These are phyloP conservation scores for Neurospora sp. DNA, from an alignment of 495 filamentous ascomycete genomes.

Conservation along the genomic window DNA sequence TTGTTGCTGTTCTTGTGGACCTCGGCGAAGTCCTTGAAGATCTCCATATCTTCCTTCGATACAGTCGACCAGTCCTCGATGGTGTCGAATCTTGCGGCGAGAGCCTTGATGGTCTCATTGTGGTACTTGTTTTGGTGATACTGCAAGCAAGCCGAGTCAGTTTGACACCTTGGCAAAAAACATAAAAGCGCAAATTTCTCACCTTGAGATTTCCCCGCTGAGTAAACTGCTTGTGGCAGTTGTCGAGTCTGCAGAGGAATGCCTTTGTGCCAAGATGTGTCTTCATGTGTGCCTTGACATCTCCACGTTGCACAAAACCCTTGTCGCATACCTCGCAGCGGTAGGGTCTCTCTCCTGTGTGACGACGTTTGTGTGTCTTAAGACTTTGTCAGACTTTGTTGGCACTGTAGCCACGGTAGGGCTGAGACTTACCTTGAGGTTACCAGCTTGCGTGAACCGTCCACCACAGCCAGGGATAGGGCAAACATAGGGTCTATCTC, in stretches of 20 bases:
- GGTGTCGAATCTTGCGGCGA: constrained; percentile 65
- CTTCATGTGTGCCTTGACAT: constrained; percentile 77
- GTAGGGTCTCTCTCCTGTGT: constrained; percentile 73
- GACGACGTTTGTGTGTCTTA: constrained; percentile 23
- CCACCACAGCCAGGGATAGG: constrained; percentile 64
- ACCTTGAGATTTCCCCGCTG: constrained; percentile 88
- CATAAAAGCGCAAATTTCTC: background rate
- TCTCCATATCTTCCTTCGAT: constrained; percentile 57
- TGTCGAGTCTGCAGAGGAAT: constrained; percentile 70
- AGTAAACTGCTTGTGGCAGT: constrained; percentile 78
- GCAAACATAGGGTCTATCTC: constrained; percentile 81
- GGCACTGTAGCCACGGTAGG: no score
- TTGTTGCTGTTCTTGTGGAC: constrained; percentile 97
- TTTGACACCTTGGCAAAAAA: background rate
- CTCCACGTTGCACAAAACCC: constrained; percentile 80
- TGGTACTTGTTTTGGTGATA: constrained; percentile 95
- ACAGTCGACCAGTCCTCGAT: constrained; percentile 53
- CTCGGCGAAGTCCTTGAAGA: constrained; percentile 77
- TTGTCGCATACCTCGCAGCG: constrained; percentile 74
- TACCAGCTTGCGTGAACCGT: constrained; percentile 81
- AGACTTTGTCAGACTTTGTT: constrained; percentile 2
- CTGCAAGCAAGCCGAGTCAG: constrained; percentile 30
- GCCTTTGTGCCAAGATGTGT: constrained; percentile 71
- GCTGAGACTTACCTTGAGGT: constrained; percentile 59
- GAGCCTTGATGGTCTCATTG: constrained; percentile 52